Evolutionary conservation across 805 yeast species (phyloP), one percentile per base, ranked within the genome.

Genomic region (Saccharomycopsis oosterbeekiorum): DNA sequence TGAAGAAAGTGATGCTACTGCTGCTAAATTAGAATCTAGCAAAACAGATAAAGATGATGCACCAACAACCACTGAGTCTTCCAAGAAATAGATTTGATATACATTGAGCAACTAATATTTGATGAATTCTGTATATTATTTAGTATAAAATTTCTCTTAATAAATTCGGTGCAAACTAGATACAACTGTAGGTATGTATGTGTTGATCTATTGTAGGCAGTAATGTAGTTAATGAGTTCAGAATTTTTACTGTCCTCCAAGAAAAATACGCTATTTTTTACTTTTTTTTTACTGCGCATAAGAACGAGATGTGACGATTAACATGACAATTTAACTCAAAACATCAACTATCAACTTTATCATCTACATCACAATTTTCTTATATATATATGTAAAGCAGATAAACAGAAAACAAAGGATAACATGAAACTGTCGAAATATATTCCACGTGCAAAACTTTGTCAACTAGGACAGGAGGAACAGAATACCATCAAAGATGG

Each of bases 391-490:
- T 4, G 34, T 6, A 29, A 29, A 29, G 34, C 41, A 37, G 39
- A 29, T 17, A 54, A 26, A 12, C 8, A 54, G 10, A 54, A 26
- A 54, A 17, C 40, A 21, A 15, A 54, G 19, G 15, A 54, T 9
- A 54, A 12, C 8, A 54, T 2, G n/a, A 17, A n/a, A 42, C 43
- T 42, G 34, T 58, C 43, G 9, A 71, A 74, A 29, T 81, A 82
- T 66, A 77, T 83, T 1, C 85, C 86, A 3, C 84, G 84, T 0
- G 82, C 81, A 0, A 78, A 75, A 65, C 73, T 83, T 15, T 72
- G 75, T 39, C 78, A 76, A 2, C 68, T 82, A 9, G 69, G 77
- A 60, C 74, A 73, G 15, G 55, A 50, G 41, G 26, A 24, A 24
- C 60, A 43, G 14, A 24, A 21, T 15, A 12, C 9, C 2, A 21